Evolutionary conservation across 164 flowering plant genomes (phyloP).

Genomic region (Sedum album): DNA sequence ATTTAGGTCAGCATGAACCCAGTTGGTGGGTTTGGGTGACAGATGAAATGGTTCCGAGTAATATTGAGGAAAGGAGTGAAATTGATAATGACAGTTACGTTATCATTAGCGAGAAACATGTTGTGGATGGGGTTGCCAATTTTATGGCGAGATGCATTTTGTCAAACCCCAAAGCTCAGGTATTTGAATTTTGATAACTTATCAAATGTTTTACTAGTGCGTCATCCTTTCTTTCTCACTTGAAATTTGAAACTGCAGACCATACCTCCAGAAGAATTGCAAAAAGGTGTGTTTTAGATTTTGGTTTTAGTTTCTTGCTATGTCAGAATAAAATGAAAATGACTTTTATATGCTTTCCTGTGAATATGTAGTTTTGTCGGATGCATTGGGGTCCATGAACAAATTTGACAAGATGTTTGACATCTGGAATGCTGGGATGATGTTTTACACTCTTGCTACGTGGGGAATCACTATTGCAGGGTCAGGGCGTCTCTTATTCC

Average conservation of each 20-base stretch:
- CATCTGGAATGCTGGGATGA: conserved; percentile 78
- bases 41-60: conserved; percentile 58
- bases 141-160: conserved; percentile 86
- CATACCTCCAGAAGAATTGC: conserved; percentile 67
- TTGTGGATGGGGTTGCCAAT: conserved; percentile 88
- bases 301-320: neutral
- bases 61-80: conserved; percentile 67
- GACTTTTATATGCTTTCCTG: conserved; percentile 4
- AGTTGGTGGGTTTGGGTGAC: conserved; percentile 99
- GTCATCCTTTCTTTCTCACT: neutral
- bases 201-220: neutral
- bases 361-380: conserved; percentile 45
- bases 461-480: conserved; percentile 86
- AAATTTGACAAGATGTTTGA: conserved; percentile 52
- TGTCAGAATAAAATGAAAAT: neutral
- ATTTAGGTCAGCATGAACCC: conserved; percentile 51
- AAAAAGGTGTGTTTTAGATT: conserved; percentile 44
- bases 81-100: conserved; percentile 81
- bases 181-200: conserved; percentile 8
- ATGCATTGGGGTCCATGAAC: conserved; percentile 52
- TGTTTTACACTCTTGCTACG: conserved; percentile 62
- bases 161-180: conserved; percentile 77
- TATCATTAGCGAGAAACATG: conserved; percentile 67
- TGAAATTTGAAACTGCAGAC: conserved; percentile 38
- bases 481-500: conserved; percentile 26